phyloP scores from a whole-genome alignment of 2,329 filamentous ascomycete genomes.

The Colletotrichum zoysiae region DNA sequence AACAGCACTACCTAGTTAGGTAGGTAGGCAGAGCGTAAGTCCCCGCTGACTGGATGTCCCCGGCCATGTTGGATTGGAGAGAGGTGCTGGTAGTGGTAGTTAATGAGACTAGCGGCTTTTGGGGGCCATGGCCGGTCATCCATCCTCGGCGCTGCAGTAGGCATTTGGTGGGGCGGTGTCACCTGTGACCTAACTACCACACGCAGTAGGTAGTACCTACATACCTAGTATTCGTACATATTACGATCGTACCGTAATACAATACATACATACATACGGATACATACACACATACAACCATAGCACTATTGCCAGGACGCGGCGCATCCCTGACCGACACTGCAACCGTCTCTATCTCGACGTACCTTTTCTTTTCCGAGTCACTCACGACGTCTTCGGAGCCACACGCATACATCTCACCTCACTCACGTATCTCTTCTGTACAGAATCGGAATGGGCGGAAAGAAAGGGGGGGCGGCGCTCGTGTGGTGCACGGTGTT shows the following conservation, averaged over 20 bases:
- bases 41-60: slow-evolving; percentile 16
- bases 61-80: not conserved
- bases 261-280: no score
- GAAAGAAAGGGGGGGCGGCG: not conserved
- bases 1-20: not conserved
- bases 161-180: slow-evolving; percentile 27
- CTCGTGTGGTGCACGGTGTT: slow-evolving; percentile 8
- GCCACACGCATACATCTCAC: not conserved
- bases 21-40: not conserved
- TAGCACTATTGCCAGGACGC: slow-evolving; percentile 15
- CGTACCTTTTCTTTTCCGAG: not conserved
- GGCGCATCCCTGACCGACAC: not conserved
- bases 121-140: slow-evolving; percentile 35
- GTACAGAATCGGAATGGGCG: not conserved
- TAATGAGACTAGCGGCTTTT: slow-evolving; percentile 31
- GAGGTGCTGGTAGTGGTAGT: slow-evolving; percentile 1
- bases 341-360: not conserved
- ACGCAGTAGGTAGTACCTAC: no score
- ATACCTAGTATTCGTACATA: no score
- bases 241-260: no score
- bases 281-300: no score
- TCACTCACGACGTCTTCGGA: not conserved
- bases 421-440: not conserved
- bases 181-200: not conserved
- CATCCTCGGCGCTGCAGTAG: slow-evolving; percentile 34